phyloP scores from a whole-genome alignment of 2,329 filamentous ascomycete genomes.

The Pseudogymnoascus sp. region DNA sequence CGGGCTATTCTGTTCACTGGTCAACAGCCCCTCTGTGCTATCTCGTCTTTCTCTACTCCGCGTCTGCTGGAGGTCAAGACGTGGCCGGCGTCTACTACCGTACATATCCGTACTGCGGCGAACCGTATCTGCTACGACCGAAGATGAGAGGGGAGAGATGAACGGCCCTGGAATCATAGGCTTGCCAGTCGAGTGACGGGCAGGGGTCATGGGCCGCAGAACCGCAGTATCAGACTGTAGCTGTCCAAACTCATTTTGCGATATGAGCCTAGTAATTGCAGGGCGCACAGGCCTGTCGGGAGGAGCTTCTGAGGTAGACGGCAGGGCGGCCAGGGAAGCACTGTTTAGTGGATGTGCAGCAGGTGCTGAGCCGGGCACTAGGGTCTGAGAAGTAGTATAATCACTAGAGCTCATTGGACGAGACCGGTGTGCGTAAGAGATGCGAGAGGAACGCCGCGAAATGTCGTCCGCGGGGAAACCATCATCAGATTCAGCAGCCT shows the following conservation, averaged over 20 bases:
- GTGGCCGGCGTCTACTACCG: constrained; percentile 12
- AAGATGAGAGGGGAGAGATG: constrained; percentile 50
- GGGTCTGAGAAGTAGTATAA: background rate
- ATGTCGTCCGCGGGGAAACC: background rate
- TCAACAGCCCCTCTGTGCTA: background rate
- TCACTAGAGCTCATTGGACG: background rate
- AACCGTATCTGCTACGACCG: constrained; percentile 55
- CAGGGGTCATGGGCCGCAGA: constrained; percentile 30
- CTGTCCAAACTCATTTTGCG: constrained; percentile 22
- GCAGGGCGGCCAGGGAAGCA: background rate
- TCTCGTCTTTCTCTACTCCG: background rate
- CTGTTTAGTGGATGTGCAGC: constrained; percentile 20
- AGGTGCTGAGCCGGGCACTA: constrained; percentile 17
- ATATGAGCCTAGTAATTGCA: constrained; percentile 20
- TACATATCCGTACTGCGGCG: constrained; percentile 41
- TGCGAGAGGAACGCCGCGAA: background rate
- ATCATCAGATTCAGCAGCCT: constrained; percentile 16
- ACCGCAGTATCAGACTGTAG: constrained; percentile 31
- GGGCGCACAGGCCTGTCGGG: constrained; percentile 19
- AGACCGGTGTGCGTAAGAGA: background rate
- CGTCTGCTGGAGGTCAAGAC: constrained; percentile 2
- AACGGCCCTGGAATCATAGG: constrained; percentile 50
- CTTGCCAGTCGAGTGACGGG: constrained; percentile 38
- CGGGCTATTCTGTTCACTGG: background rate
- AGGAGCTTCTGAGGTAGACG: constrained; percentile 13